Conservation (phyloP, 1,284 basidiomycete species). For the Sporisorium sorghi region DNA sequence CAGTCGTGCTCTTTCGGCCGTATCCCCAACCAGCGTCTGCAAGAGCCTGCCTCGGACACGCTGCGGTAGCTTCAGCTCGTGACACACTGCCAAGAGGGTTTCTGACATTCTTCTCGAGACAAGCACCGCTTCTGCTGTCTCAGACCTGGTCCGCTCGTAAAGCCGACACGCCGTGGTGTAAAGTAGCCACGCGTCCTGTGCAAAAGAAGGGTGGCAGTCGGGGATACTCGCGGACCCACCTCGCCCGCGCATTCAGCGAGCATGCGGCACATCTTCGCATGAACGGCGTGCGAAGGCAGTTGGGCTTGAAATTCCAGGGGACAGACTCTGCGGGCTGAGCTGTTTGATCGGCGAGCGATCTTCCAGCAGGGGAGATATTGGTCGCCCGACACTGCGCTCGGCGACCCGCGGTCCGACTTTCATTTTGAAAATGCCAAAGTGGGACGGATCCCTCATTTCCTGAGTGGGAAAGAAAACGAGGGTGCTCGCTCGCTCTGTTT, state of each 20-base stretch:
- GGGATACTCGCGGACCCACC: background rate
- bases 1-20: background rate
- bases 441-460: background rate
- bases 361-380: background rate
- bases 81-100: background rate
- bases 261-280: background rate
- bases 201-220: background rate
- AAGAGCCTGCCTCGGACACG: too few species aligned
- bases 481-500: background rate
- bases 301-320: slow-evolving; percentile 13
- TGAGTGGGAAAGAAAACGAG: background rate
- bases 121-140: background rate
- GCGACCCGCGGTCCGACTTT: background rate
- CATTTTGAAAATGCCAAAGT: background rate
- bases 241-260: background rate
- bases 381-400: background rate
- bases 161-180: background rate
- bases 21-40: background rate
- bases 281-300: background rate
- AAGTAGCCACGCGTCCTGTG: background rate
- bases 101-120: background rate
- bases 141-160: too few species aligned
- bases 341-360: slow-evolving; percentile 20
- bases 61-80: background rate
- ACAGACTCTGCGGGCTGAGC: background rate